A percentile compares a stretch with the other conserved stretches of the same genome.
phyloP scores from a whole-genome alignment of 371 early-diverging fungal species.

The Apophysomyces sp. region DNA sequence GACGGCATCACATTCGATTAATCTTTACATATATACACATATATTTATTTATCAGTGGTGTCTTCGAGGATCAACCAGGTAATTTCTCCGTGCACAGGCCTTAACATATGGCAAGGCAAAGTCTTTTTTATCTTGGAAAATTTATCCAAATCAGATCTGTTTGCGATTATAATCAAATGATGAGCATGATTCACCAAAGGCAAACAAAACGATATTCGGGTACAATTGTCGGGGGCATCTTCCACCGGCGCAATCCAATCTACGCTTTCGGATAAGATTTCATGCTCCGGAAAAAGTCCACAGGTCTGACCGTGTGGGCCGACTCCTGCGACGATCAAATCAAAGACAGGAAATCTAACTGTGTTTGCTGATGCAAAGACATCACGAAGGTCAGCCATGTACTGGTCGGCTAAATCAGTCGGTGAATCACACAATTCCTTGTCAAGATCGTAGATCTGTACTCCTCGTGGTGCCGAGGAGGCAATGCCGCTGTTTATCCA shows the following conservation, averaged over 20 bases:
- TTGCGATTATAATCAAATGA: not conserved
- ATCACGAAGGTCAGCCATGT: conserved; percentile 40
- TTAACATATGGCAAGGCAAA: not conserved
- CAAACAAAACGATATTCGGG: conserved; percentile 5
- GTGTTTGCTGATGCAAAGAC: conserved; percentile 56
- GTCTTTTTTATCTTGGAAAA: not conserved
- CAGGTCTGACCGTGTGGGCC: conserved; percentile 7
- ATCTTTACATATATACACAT: not conserved
- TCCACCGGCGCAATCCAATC: conserved; percentile 4
- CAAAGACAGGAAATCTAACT: conserved; percentile 66
- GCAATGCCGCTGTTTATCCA: not conserved
- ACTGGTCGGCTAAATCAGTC: conserved; percentile 5
- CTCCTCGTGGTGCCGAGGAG: not conserved
- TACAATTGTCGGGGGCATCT: conserved; percentile 1
- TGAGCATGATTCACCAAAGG: conserved; percentile 11
- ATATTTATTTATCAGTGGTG: not conserved
- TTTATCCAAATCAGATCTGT: not conserved
- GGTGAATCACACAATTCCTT: not conserved
- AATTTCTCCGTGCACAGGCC: not conserved
- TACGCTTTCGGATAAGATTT: conserved; percentile 1
- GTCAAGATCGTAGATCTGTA: not conserved
- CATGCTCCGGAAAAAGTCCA: conserved; percentile 7
- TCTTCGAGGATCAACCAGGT: not conserved
- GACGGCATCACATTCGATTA: no score
- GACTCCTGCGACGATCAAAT: conserved; percentile 89